phyloP scores from a whole-genome alignment of 2,329 filamentous ascomycete genomes.

The Sporothrix mexicana region DNA sequence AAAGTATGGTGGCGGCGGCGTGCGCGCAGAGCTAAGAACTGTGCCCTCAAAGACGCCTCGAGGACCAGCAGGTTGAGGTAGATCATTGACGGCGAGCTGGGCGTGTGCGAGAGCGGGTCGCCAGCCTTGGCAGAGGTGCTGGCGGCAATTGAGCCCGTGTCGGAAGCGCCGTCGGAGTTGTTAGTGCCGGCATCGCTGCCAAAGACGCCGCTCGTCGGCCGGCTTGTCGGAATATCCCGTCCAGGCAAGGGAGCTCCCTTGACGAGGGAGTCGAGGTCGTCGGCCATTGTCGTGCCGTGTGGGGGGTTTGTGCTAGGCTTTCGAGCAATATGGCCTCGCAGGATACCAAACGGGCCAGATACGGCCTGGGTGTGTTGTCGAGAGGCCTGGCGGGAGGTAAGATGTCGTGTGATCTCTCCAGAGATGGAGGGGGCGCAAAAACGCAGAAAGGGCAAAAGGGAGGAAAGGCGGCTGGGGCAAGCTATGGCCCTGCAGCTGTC shows the following conservation, averaged over 20 bases:
- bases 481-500: constrained; percentile 1
- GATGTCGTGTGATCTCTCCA: too few species aligned
- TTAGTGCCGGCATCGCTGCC: constrained; percentile 8
- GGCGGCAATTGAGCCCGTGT: constrained; percentile 50
- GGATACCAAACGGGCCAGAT: too few species aligned
- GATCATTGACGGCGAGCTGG: constrained; percentile 93
- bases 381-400: too few species aligned
- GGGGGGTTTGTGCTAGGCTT: too few species aligned
- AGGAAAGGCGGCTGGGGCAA: not conserved
- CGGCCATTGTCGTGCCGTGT: constrained; percentile 56
- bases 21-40: constrained; percentile 88
- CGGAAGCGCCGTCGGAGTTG: not conserved
- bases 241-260: constrained; percentile 79
- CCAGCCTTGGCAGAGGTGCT: constrained; percentile 54
- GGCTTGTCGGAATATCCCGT: constrained; percentile 53
- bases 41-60: constrained; percentile 88
- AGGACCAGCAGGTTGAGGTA: constrained; percentile 98
- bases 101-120: constrained; percentile 80
- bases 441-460: too few species aligned
- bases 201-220: constrained; percentile 44
- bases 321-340: too few species aligned
- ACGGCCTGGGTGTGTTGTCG: too few species aligned
- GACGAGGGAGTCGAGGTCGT: constrained; percentile 83
- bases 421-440: not conserved
- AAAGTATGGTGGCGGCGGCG: constrained; percentile 91